A percentile compares a stretch with the other conserved stretches of the same genome.
These are phyloP conservation scores for Rhizopogon vesiculosus DNA, from an alignment of 768 basidiomycete genomes.

Conservation along the genomic window DNA sequence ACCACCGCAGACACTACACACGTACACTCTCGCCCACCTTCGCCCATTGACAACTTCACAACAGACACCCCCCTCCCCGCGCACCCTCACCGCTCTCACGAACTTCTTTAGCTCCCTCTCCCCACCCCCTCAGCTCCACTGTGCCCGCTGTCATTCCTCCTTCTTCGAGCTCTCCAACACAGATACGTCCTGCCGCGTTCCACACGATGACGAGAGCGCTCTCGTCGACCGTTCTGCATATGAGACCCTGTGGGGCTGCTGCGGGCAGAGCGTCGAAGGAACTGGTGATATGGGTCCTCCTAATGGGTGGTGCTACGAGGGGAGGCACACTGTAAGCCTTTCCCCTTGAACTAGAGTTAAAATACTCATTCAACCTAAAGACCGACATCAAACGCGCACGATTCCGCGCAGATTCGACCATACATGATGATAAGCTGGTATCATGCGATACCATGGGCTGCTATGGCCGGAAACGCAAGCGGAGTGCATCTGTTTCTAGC, in stretches of 20 bases:
- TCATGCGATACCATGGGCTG: conserved; percentile 58
- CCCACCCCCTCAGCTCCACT: conserved; percentile 68
- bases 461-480: conserved; percentile 31
- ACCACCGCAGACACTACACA: conserved; percentile 62
- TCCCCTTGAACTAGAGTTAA: background rate
- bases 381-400: conserved; percentile 71
- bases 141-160: conserved; percentile 67
- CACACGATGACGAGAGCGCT: conserved; percentile 80
- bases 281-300: conserved; percentile 81
- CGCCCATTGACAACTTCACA: conserved; percentile 12
- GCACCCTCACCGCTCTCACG: conserved; percentile 42
- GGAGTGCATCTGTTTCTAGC: conserved; percentile 7
- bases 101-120: conserved; percentile 57
- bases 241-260: conserved; percentile 69
- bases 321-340: conserved; percentile 57
- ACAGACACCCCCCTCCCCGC: conserved; percentile 24
- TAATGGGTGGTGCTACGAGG: conserved; percentile 86
- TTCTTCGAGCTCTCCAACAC: conserved; percentile 71
- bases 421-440: conserved; percentile 58
- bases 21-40: conserved; percentile 55
- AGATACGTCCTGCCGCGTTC: conserved; percentile 64
- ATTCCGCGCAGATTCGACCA: conserved; percentile 72
- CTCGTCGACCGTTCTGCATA: conserved; percentile 59
- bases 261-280: conserved; percentile 65
- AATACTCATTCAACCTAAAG: conserved; percentile 27